Conservation (phyloP, 2,329 filamentous ascomycete species). For the Colletotrichum brevisporum region DNA sequence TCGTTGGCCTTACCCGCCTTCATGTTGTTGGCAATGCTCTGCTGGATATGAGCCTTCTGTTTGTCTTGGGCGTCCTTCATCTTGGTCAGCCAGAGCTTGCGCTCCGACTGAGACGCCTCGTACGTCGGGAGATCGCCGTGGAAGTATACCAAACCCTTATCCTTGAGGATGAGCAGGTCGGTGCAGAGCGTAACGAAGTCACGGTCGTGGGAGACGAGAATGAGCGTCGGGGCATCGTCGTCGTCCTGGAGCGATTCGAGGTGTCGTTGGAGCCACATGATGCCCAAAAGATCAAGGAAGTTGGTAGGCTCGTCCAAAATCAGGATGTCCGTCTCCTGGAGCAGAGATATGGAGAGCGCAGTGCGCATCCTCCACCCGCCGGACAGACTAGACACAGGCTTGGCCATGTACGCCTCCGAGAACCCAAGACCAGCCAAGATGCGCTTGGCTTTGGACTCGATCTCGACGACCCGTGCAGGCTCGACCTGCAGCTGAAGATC, state of each 20-base stretch:
- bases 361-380: constrained; percentile 84
- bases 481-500: constrained; percentile 79
- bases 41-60: constrained; percentile 85
- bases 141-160: constrained; percentile 80
- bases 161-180: constrained; percentile 82
- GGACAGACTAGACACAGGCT: constrained; percentile 75
- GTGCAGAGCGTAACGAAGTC: constrained; percentile 84
- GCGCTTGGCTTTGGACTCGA: constrained; percentile 76
- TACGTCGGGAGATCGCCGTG: constrained; percentile 81
- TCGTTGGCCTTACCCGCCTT: constrained; percentile 82
- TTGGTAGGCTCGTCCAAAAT: constrained; percentile 92
- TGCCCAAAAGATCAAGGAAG: constrained; percentile 85
- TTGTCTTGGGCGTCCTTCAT: constrained; percentile 88
- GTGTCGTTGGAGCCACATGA: constrained; percentile 87
- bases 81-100: constrained; percentile 76
- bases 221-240: constrained; percentile 73
- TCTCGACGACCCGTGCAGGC: constrained; percentile 72
- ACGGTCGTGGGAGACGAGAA: constrained; percentile 88
- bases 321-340: constrained; percentile 82
- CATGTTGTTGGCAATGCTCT: constrained; percentile 81
- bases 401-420: constrained; percentile 71
- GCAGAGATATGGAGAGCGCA: constrained; percentile 74
- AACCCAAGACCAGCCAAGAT: constrained; percentile 82
- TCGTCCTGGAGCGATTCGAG: constrained; percentile 70
- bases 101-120: constrained; percentile 76